Conservation (phyloP, 192 early-diverging fungal species). For the Coemansia sp. region DNA sequence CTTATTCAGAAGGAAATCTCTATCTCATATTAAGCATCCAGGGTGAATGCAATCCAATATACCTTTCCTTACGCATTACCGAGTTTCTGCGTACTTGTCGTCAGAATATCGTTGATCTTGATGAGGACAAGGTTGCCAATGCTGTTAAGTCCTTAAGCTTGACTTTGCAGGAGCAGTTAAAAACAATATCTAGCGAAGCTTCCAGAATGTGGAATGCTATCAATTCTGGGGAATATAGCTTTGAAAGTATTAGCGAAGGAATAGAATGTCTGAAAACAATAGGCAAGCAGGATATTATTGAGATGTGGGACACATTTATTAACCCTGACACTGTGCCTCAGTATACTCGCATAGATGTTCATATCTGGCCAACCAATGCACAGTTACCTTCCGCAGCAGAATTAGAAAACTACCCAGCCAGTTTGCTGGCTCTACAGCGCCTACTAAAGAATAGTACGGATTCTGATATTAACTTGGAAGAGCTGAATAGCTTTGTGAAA, state of each 20-base stretch:
- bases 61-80: conserved; percentile 74
- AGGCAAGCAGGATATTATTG: conserved; percentile 19
- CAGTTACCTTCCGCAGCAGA: conserved; percentile 7
- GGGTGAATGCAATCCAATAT: conserved; percentile 73
- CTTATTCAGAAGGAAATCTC: neutral
- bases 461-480: neutral
- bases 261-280: conserved; percentile 9
- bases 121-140: conserved; percentile 55
- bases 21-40: conserved; percentile 74
- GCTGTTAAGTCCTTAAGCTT: conserved; percentile 60
- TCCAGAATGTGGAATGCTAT: conserved; percentile 63
- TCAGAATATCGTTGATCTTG: conserved; percentile 1
- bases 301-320: conserved; percentile 27
- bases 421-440: conserved; percentile 1
- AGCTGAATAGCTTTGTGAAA: neutral
- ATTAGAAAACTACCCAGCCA: conserved; percentile 4
- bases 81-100: conserved; percentile 7
- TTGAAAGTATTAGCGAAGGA: conserved; percentile 52
- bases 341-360: conserved; percentile 24
- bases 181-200: conserved; percentile 68
- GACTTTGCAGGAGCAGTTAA: conserved; percentile 62
- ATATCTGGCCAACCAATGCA: conserved; percentile 8
- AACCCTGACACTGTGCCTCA: conserved; percentile 16
- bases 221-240: conserved; percentile 64
- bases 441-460: neutral